Conservation (phyloP, 2,329 filamentous ascomycete genomes). For the Phyllosticta citribraziliensis region DNA sequence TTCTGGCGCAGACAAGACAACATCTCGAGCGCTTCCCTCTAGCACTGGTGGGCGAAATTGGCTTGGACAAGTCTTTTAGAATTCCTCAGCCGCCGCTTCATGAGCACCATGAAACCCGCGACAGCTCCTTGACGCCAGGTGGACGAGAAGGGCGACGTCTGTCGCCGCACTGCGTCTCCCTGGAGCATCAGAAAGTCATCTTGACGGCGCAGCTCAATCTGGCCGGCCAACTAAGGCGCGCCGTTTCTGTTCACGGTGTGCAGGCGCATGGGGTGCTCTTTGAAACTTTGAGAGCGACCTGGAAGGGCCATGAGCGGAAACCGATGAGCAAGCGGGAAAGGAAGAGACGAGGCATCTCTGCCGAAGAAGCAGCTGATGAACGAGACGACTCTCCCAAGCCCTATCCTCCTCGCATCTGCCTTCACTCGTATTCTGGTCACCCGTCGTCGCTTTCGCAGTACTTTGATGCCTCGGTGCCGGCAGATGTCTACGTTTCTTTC, state of each 20-base stretch:
- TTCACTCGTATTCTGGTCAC: constrained; percentile 85
- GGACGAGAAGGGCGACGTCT: constrained; percentile 60
- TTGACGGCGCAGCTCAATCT: constrained; percentile 60
- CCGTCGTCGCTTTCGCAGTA: constrained; percentile 70
- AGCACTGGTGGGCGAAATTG: constrained; percentile 67
- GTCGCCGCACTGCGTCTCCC: constrained; percentile 56
- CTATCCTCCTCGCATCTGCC: constrained; percentile 79
- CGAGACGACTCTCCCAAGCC: constrained; percentile 37
- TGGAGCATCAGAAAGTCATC: constrained; percentile 58
- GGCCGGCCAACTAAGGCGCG: constrained; percentile 55
- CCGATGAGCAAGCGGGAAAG: constrained; percentile 50
- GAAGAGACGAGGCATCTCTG: constrained; percentile 16
- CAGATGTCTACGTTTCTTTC: constrained; percentile 78
- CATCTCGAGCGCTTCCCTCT: constrained; percentile 49
- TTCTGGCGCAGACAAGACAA: constrained; percentile 46
- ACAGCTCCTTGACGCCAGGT: constrained; percentile 52
- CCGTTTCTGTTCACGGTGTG: constrained; percentile 64
- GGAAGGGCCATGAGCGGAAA: constrained; percentile 60
- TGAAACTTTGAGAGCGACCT: constrained; percentile 53
- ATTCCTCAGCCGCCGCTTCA: constrained; percentile 53
- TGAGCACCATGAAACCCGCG: constrained; percentile 28
- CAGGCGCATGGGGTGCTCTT: constrained; percentile 65
- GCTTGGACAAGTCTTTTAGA: constrained; percentile 67
- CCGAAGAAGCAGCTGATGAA: constrained; percentile 1
- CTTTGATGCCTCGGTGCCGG: constrained; percentile 60